Conservation (phyloP, 495 filamentous ascomycete genomes). For the Xylaria longipes region DNA sequence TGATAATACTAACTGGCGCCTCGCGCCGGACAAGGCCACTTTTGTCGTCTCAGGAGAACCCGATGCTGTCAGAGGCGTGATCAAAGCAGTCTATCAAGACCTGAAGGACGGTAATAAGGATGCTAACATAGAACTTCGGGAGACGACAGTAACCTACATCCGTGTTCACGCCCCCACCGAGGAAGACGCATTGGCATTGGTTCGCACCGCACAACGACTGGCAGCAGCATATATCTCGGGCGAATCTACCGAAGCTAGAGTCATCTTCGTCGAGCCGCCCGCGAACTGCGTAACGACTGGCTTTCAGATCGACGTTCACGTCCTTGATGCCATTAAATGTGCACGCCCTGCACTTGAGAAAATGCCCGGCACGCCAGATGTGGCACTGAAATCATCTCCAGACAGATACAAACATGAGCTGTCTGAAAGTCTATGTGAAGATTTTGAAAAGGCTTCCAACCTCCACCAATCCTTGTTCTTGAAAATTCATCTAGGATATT, state of each 20-base stretch:
- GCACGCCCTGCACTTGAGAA: conserved; percentile 24
- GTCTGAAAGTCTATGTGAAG: conserved; percentile 29
- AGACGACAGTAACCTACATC: conserved; percentile 25
- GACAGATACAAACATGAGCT: conserved; percentile 28
- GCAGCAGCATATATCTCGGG: conserved; percentile 34
- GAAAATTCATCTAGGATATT: conserved; percentile 63
- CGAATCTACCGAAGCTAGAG: not conserved
- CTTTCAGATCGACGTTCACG: conserved; percentile 27
- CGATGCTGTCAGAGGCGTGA: conserved; percentile 27
- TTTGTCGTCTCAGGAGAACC: conserved; percentile 32
- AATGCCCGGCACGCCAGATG: not conserved
- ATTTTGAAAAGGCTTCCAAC: conserved; percentile 33
- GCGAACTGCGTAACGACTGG: not conserved
- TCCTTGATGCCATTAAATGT: conserved; percentile 1
- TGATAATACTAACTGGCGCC: not conserved
- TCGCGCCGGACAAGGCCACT: conserved; percentile 27
- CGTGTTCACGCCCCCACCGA: conserved; percentile 21
- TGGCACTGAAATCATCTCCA: too few relatives aligned
- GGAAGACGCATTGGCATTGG: conserved; percentile 19
- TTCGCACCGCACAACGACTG: conserved; percentile 37
- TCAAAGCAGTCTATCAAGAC: conserved; percentile 35
- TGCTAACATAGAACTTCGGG: conserved; percentile 23
- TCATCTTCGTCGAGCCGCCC: conserved; percentile 36
- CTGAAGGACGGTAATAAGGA: conserved; percentile 21
- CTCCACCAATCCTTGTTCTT: conserved; percentile 52